Base-by-base conservation (phyloP, 1,284 basidiomycete genomes). In the Irpex lacteus region DNA sequence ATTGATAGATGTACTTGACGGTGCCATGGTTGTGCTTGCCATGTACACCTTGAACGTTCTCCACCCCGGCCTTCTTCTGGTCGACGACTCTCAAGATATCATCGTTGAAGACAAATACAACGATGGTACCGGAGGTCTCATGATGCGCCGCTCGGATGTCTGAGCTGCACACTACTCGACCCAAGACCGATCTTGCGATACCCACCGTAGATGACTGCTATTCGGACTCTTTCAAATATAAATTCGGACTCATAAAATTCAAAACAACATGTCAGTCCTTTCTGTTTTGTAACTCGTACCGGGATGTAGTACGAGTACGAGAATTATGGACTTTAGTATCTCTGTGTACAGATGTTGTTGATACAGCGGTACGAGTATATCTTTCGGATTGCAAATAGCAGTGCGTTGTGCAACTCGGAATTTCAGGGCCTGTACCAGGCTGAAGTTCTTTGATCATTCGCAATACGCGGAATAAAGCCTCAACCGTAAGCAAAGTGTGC, bases 1-100 rank as follows among this genome's bases (percentile, higher is more conserved):
- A 18, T 21, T 19, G 2, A 15, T 63, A 85, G 84, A 84, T 69
- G 78, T 85, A 18, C 78, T 91, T 4, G 88, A 90, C 65, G 87
- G 82, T 8, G 76, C 77, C 1, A 87, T 89, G 81, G 82, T 91
- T 67, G 71, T 80, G 1, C 76, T 88, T 11, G 85, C 86, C 1
- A 83, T 86, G 60, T 82, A 76, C 61, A 80, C 80, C 1, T 75
- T 87, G 62, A 88, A 88, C 71, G 64, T 86, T 66, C 72, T 85
- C 60, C 83, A 88, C 69, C 87, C 88, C 2, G 80, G 83, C 8
- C 49, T 59, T 36, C 65, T 72, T 4, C 58, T 63, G 3, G 18
- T 21, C 50, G 50, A 52, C 50, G 18, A 21, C 50, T 52, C 50
- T n/a, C 7, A n/a, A 5, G 19, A 52, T 52, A 21, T 52, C 15